Conservation (phyloP, 2,329 filamentous ascomycete genomes). For the Ceratocystis variospora region DNA sequence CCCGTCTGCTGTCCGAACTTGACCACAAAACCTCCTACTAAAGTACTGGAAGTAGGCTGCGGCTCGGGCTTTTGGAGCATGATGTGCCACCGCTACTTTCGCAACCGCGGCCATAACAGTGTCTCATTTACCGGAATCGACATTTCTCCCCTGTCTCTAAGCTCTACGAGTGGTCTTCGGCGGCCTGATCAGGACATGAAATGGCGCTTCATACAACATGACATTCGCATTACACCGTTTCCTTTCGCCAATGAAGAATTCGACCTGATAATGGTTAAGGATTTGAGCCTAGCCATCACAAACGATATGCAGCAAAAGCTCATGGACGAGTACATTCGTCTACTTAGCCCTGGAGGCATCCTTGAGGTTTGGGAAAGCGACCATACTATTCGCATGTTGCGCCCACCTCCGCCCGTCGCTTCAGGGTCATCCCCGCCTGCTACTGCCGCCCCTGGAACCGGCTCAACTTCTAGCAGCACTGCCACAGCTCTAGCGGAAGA, state of each 20-base stretch:
- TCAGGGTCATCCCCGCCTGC: constrained; percentile 22
- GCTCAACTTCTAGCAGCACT: background rate
- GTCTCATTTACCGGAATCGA: constrained; percentile 75
- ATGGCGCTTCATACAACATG: constrained; percentile 81
- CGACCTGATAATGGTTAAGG: constrained; percentile 80
- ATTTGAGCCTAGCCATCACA: constrained; percentile 55
- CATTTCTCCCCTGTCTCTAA: constrained; percentile 54
- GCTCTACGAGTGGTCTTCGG: constrained; percentile 25
- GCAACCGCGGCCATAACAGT: constrained; percentile 49
- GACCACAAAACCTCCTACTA: constrained; percentile 52
- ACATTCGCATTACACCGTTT: constrained; percentile 59
- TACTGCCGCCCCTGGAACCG: constrained; percentile 24
- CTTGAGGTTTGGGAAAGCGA: constrained; percentile 87
- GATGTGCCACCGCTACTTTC: constrained; percentile 71
- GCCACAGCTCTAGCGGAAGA: constrained; percentile 22
- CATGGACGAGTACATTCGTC: constrained; percentile 60
- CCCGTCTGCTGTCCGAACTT: constrained; percentile 62
- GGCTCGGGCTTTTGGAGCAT: constrained; percentile 83
- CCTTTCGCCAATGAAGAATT: constrained; percentile 71
- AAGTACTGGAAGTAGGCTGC: constrained; percentile 76
- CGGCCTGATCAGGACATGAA: constrained; percentile 59
- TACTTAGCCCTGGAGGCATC: constrained; percentile 63
- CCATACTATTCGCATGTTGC: constrained; percentile 66
- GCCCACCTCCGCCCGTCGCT: constrained; percentile 55
- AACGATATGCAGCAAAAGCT: constrained; percentile 42